These are phyloP conservation scores for Amanita muscaria DNA, from an alignment of 768 basidiomycete genomes.

Conservation along the genomic window DNA sequence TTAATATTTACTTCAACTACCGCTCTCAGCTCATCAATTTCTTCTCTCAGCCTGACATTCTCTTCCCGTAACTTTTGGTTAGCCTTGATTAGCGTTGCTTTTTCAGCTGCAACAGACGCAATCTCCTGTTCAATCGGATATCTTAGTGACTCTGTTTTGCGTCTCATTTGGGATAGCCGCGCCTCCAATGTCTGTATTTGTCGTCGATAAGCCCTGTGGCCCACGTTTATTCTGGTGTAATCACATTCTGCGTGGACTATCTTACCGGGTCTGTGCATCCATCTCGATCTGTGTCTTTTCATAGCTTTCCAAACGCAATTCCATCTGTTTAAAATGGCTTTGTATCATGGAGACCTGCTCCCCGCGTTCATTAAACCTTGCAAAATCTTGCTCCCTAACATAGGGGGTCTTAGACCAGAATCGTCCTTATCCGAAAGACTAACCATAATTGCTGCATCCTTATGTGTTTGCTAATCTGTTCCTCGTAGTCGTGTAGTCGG, in stretches of 20 bases:
- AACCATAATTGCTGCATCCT: constrained; percentile 76
- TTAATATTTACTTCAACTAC: constrained; percentile 63
- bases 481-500: constrained; percentile 76
- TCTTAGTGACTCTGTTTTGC: constrained; percentile 27
- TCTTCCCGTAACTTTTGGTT: constrained; percentile 50
- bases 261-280: constrained; percentile 52
- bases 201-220: constrained; percentile 42
- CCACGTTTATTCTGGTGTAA: constrained; percentile 1
- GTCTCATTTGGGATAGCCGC: constrained; percentile 37
- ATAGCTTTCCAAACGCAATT: constrained; percentile 51
- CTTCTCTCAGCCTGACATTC: constrained; percentile 39
- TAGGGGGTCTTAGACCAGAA: not conserved
- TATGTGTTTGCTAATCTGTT: constrained; percentile 75
- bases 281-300: constrained; percentile 43
- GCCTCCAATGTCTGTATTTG: constrained; percentile 58
- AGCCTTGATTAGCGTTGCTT: constrained; percentile 33
- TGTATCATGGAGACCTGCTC: constrained; percentile 49
- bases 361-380: constrained; percentile 56
- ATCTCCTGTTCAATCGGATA: constrained; percentile 32
- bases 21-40: constrained; percentile 53
- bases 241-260: constrained; percentile 11
- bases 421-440: constrained; percentile 13
- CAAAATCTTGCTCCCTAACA: constrained; percentile 66
- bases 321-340: constrained; percentile 56
- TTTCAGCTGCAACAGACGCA: constrained; percentile 37